Percentiles rank a stretch among this genome's conserved stretches.
These are phyloP conservation scores for Trichoderma arundinaceum DNA, from an alignment of 2,329 filamentous ascomycete genomes.

Conservation along the genomic window DNA sequence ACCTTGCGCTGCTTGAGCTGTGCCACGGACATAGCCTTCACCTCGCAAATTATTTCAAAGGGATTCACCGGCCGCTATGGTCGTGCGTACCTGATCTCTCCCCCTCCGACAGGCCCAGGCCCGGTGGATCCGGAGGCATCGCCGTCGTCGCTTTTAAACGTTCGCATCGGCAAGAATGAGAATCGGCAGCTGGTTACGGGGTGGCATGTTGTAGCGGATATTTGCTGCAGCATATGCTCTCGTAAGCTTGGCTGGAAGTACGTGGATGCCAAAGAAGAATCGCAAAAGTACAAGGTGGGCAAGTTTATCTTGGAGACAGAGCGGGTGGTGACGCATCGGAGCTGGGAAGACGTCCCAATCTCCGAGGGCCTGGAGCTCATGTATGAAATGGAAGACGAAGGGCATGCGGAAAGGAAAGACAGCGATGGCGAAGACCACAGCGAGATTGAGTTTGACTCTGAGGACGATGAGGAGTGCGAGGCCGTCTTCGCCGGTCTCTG, in stretches of 20 bases:
- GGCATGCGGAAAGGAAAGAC: background rate
- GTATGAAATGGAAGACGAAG: constrained; percentile 28
- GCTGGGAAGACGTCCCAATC: constrained; percentile 53
- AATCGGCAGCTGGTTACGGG: constrained; percentile 66
- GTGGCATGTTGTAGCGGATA: constrained; percentile 68
- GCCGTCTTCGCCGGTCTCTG: constrained; percentile 68
- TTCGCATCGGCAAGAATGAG: constrained; percentile 60
- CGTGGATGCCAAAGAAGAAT: constrained; percentile 63
- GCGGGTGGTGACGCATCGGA: constrained; percentile 57
- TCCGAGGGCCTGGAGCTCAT: constrained; percentile 28
- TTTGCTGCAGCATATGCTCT: constrained; percentile 61
- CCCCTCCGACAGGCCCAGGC: constrained; percentile 33
- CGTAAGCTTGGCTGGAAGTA: constrained; percentile 71
- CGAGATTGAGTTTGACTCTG: constrained; percentile 29
- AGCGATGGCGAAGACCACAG: background rate
- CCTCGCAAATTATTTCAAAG: constrained; percentile 67
- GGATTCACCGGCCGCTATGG: constrained; percentile 71
- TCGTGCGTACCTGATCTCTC: constrained; percentile 65
- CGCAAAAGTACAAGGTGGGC: constrained; percentile 70
- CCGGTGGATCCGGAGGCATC: constrained; percentile 34
- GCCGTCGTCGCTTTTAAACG: constrained; percentile 55
- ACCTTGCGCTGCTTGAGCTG: constrained; percentile 65
- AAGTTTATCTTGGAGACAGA: constrained; percentile 71
- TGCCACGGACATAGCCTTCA: constrained; percentile 65
- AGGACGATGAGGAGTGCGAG: constrained; percentile 66